These are phyloP conservation scores for Tetrapisispora taiwanensis DNA, from an alignment of 805 yeast genomes.

Conservation along the genomic window DNA sequence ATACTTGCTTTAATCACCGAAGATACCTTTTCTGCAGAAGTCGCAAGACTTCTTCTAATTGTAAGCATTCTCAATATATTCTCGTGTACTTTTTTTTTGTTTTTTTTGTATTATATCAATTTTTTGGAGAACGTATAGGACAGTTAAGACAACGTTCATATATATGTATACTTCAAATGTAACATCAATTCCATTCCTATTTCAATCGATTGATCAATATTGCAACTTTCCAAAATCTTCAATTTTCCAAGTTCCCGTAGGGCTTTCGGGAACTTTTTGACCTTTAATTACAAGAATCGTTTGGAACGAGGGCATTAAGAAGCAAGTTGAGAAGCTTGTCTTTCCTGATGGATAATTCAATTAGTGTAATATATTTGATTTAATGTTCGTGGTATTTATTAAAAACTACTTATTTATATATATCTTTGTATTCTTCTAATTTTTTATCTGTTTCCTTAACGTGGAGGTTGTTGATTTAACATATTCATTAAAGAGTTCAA, in stretches of 20 bases:
- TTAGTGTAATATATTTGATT: too few species aligned
- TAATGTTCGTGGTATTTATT: too few species aligned
- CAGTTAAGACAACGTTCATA: too few species aligned
- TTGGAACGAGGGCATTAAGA: not conserved
- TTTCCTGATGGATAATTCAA: too few species aligned
- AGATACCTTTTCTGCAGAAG: constrained; percentile 13
- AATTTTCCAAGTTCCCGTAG: too few species aligned
- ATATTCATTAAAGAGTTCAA: constrained; percentile 35
- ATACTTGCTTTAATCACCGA: constrained; percentile 38
- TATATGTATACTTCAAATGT: too few species aligned
- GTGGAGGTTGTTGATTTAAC: constrained; percentile 31
- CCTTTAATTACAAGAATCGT: not conserved
- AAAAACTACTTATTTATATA: too few species aligned
- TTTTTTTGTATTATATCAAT: not conserved
- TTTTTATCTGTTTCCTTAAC: not conserved
- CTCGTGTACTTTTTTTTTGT: not conserved
- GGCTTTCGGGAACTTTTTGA: not conserved
- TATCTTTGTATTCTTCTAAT: too few species aligned
- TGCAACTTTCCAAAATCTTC: not conserved
- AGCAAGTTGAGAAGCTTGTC: too few species aligned
- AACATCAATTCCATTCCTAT: too few species aligned
- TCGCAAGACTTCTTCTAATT: constrained; percentile 9
- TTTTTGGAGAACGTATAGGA: too few species aligned
- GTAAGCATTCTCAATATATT: not conserved
- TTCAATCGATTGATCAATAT: too few species aligned